These are phyloP conservation scores for Mortierella sp. DNA, from an alignment of 371 early-diverging fungal species.

Conservation along the genomic window DNA sequence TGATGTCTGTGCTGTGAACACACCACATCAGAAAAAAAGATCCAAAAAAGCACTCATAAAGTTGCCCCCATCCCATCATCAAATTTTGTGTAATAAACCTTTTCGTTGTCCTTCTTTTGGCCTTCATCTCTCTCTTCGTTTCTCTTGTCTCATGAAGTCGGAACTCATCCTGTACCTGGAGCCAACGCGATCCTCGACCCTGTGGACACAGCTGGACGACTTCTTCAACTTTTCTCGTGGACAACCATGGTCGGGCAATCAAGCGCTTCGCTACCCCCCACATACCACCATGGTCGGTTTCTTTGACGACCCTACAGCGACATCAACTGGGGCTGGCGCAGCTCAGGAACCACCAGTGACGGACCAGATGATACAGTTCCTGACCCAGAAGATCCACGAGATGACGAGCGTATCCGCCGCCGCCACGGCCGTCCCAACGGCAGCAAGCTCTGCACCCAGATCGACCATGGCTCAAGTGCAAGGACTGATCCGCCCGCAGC, in stretches of 20 bases:
- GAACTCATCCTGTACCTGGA: conserved; percentile 42
- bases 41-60: no score
- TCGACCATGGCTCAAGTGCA: conserved; percentile 2
- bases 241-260: conserved; percentile 19
- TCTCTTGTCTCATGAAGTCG: neutral
- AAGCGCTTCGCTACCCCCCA: conserved; percentile 39
- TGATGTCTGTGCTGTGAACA: conserved; percentile 49
- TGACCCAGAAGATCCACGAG: conserved; percentile 2
- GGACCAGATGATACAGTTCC: conserved; percentile 1
- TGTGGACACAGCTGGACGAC: conserved; percentile 13
- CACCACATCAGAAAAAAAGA: no score
- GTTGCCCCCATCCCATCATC: no score
- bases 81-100: no score
- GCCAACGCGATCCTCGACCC: conserved; percentile 9
- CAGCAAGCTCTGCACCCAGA: neutral
- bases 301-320: conserved; percentile 16
- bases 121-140: no score
- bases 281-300: conserved; percentile 50
- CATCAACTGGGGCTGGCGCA: no score
- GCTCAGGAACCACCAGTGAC: no score
- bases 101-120: no score
- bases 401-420: neutral
- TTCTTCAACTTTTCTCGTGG: conserved; percentile 1
- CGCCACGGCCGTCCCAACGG: neutral
- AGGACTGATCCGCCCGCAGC: conserved; percentile 17